Evolutionary conservation across 768 basidiomycete species (phyloP).

Genomic region (Boletellus ananiceps): DNA sequence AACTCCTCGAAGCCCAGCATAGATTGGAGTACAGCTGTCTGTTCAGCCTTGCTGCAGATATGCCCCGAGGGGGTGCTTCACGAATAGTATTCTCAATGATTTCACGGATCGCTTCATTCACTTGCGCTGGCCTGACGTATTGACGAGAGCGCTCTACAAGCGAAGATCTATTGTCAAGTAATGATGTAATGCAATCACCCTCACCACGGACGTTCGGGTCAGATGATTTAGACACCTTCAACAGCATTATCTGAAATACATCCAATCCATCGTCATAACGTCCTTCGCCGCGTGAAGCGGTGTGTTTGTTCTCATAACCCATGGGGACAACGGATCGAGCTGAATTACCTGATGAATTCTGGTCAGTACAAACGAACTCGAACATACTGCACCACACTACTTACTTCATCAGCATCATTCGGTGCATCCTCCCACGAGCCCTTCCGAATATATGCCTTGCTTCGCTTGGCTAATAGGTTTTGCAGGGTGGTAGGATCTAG

Average conservation of each 20-base stretch:
- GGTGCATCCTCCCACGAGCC: not conserved
- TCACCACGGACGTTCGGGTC: constrained; percentile 2
- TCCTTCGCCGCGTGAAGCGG: not conserved
- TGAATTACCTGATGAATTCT: constrained; percentile 3
- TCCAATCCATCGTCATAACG: constrained; percentile 1
- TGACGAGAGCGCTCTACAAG: not conserved
- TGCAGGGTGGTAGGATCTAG: not conserved
- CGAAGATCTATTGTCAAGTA: not conserved
- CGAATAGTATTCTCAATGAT: constrained; percentile 2
- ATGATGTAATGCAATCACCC: not conserved
- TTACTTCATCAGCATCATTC: not conserved
- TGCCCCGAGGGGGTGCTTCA: constrained; percentile 7
- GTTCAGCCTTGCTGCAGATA: not conserved
- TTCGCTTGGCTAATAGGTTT: constrained; percentile 6
- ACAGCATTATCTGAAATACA: constrained; percentile 11
- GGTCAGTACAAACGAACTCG: not conserved
- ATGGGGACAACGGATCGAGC: constrained; percentile 6
- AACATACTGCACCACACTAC: not conserved
- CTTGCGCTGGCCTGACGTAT: not conserved
- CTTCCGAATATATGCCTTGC: not conserved
- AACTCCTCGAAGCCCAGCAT: constrained; percentile 5
- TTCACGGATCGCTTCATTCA: not conserved
- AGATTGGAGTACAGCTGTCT: constrained; percentile 4
- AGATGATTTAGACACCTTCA: not conserved
- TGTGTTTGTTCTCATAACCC: constrained; percentile 8